Evolutionary conservation across 148 eudicot genomes (phyloP), one percentile per base, ranked within the genome.

Genomic region (Rhododendron simsii): DNA sequence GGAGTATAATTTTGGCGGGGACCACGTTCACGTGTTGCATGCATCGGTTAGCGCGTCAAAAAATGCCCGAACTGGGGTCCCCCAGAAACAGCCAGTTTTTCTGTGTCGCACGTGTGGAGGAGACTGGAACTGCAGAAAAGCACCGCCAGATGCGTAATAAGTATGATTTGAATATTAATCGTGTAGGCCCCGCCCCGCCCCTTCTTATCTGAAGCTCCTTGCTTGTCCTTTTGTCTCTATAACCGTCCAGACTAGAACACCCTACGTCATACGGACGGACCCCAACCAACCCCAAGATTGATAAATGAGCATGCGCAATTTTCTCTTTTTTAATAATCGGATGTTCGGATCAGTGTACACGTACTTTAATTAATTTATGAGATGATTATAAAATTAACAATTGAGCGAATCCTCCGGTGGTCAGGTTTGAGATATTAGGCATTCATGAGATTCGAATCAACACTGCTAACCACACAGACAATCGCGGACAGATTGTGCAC

Each of bases 71-170:
- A 5, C 23, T 80, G 82, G 82, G 18, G 44, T 5, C 23, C 82
- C 82, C 82, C 41, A 2, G n/a, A 10, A 12, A 8, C 33, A 15
- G 16, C 6, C 28, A 20, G 7, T 30, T 20, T 78, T 44, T 44
- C 55, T 28, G 82, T 80, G 61, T 80, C 39, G 63, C 82, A 80
- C 82, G 82, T 80, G 82, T 80, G 63, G 59, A 80, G 82, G 23
- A 55, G 57, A 79, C 82, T 5, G 82, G 23, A 15, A 1, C 80
- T 67, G 35, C 12, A 35, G 7, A 45, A 23, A 45, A 78, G 81
- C n/a, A 47, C 81, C 55, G 61, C 30, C 10, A 11, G 59, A 26
- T 50, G 82, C 59, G 35, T 33, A 48, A 53, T 37, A 37, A 13
- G 11, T 37, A 12, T 28, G 28, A 44, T 39, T 77, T 77, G 80